Evolutionary conservation across 345 rosid genomes (phyloP), one percentile per base, ranked within the genome.

Genomic region (Heritiera fomes): DNA sequence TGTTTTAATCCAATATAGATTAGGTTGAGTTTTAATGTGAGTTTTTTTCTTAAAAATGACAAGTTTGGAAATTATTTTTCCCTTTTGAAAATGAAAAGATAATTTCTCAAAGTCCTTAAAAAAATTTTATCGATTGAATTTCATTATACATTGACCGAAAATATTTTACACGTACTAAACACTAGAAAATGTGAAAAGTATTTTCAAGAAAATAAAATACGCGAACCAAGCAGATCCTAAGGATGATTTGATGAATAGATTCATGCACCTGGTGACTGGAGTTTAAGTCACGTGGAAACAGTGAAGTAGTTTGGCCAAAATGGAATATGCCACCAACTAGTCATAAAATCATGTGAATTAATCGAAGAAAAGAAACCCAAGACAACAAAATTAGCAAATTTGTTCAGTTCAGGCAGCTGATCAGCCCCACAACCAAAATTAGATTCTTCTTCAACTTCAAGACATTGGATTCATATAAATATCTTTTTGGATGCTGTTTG

Each of bases 181-280:
- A 23, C 28, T 23, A 23, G 28, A 23, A 23, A 23, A 23, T 23
- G 28, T 23, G 28, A 23, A 23, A 23, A 23, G 0, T 23, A 23
- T 23, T 23, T 23, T 23, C 28, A 23, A 0, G 0, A 23, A 23
- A 23, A 23, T 23, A 23, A 23, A 23, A 0, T 23, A 23, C 0
- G 28, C 28, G 28, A 23, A 23, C 28, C 28, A 23, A 23, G 0
- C 28, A 0, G 28, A 23, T 0, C 28, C 28, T 23, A 23, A 38
- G 64, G 58, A 52, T 23, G 46, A 53, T 34, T 1, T 34, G 28
- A 34, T 28, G 38, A 6, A 34, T 20, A 38, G 76, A 71, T 76
- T 49, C 80, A 76, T 73, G 82, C 76, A 79, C 78, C 62, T 79
- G 34, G 53, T 76, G 7, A 17, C 28, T 17, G 55, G 12, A 3